These are phyloP conservation scores for Pseudofabraea citricarpa DNA, from an alignment of 2,329 filamentous ascomycete species.

Conservation along the genomic window DNA sequence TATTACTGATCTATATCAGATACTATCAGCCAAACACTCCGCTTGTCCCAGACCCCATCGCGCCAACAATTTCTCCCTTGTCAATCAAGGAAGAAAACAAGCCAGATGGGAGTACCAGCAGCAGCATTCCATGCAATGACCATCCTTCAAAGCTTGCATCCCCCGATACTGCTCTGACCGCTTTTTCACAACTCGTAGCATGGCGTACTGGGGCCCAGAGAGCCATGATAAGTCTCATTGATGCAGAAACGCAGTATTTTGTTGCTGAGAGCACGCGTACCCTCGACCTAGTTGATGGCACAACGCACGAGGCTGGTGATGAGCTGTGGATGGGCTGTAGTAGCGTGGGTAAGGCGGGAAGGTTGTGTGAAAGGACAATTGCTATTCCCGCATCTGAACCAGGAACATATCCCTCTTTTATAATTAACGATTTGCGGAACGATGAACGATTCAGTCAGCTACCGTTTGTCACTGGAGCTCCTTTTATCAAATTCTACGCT, in stretches of 20 bases:
- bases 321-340: constrained; percentile 28
- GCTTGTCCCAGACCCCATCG: no score
- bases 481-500: constrained; percentile 25
- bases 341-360: constrained; percentile 22
- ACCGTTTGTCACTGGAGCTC: constrained; percentile 22
- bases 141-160: constrained; percentile 26
- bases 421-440: constrained; percentile 23
- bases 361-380: constrained; percentile 28
- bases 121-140: no score
- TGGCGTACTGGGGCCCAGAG: constrained; percentile 42
- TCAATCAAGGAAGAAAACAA: constrained; percentile 2
- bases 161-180: constrained; percentile 40
- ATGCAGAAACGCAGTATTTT: constrained; percentile 41
- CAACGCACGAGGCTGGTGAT: constrained; percentile 23
- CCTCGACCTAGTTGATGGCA: constrained; percentile 28
- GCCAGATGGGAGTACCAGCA: no score
- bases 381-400: constrained; percentile 12
- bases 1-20: constrained; percentile 11
- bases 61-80: no score
- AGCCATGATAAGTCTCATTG: constrained; percentile 45
- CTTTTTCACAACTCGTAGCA: constrained; percentile 44
- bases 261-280: constrained; percentile 46
- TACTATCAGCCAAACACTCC: constrained; percentile 24
- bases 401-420: constrained; percentile 24
- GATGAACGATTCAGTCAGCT: constrained; percentile 25